Conservation (phyloP, 768 basidiomycete species). For the Suillus subluteus region DNA sequence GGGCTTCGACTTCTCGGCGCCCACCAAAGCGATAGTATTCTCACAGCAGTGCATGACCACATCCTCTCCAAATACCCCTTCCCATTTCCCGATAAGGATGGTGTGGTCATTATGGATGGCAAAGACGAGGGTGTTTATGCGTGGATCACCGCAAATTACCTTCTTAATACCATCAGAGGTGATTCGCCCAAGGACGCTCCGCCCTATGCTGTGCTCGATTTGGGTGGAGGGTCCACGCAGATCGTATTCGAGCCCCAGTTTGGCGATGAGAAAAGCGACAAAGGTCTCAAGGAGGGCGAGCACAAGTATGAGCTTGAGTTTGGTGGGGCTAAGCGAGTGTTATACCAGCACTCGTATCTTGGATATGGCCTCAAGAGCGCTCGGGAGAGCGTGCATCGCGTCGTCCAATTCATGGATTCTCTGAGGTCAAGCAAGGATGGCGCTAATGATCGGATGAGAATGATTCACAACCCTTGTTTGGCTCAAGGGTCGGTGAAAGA, state of each 20-base stretch:
- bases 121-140: constrained; percentile 97
- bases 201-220: constrained; percentile 90
- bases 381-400: constrained; percentile 78
- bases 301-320: constrained; percentile 89
- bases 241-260: constrained; percentile 92
- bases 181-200: constrained; percentile 47
- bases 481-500: constrained; percentile 61
- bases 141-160: constrained; percentile 97
- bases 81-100: constrained; percentile 56
- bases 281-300: constrained; percentile 72
- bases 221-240: constrained; percentile 97
- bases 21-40: constrained; percentile 65
- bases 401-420: constrained; percentile 85
- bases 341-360: constrained; percentile 98
- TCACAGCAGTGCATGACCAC: constrained; percentile 69
- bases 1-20: constrained; percentile 77
- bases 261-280: constrained; percentile 40
- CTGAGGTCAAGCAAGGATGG: constrained; percentile 34
- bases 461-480: constrained; percentile 76
- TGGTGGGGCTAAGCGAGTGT: constrained; percentile 65
- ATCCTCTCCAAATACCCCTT: constrained; percentile 71
- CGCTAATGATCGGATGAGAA: constrained; percentile 12
- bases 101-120: constrained; percentile 92
- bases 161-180: constrained; percentile 72
- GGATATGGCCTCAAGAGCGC: constrained; percentile 96